Base-by-base conservation (phyloP, 108 stramenopile genomes). In the Seminavis robusta region DNA sequence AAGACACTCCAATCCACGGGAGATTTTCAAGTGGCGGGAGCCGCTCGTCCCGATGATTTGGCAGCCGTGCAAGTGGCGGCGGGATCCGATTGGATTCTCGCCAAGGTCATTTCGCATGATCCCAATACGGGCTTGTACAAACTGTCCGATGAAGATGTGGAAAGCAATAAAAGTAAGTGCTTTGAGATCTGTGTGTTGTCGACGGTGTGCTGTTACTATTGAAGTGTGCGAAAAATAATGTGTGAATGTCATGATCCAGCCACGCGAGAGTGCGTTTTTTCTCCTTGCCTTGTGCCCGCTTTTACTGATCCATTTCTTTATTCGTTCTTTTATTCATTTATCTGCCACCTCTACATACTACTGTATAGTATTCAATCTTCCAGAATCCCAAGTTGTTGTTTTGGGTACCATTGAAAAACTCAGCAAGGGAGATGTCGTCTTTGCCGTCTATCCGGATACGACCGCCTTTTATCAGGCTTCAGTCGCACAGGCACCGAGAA, bases 381-480 rank as follows among this genome's bases (percentile, higher is more conserved):
- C 90, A 8, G 80, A 81, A 45, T 52, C 59, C 5, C 80, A 81
- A 51, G 86, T 88, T 2, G 68, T 84, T 7, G 48, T 77, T 23
- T 63, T 88, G 19, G 65, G 74, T 13, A 56, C 63, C 7, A 9
- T 76, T 16, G 59, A 65, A 34, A 74, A 61, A 6, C 31, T 76
- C 15, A 33, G 56, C 5, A 36, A 63, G 20, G 86, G 86, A 3
- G 90, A 92, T 37, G 52, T 41, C 1, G 67, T 92, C 8, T 88
- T 69, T 76, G 90, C 86, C 20, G 81, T 92, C 2, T 92, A 92
- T 65, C 90, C 90, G 0, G 90, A 92, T 54, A 92, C 90, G 1
- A 92, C 90, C 10, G 69, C 83, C 4, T 92, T 92, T 53, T 92
- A 92, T 69, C 80, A 70, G 41, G 90, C 84, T 7, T 79, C 83